Evolutionary conservation across 257 asterid genomes (phyloP).

Genomic region (Dorcoceras hygrometricum): DNA sequence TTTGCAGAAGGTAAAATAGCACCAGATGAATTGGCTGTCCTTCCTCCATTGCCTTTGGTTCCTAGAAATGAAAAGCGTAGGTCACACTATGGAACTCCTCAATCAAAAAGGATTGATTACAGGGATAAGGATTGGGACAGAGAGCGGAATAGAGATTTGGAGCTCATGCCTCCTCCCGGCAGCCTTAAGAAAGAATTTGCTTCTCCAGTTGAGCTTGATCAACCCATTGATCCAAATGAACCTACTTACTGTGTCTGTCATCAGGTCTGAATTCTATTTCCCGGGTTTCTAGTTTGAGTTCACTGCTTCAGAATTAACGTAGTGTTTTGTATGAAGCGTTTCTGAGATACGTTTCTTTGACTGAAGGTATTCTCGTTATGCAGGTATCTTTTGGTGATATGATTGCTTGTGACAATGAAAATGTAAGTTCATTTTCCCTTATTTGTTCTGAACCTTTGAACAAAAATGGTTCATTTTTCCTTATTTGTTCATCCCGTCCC

Average conservation of each 20-base stretch:
- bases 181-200: constrained; percentile 73
- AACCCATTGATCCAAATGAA: constrained; percentile 93
- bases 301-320: background rate
- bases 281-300: constrained; percentile 9
- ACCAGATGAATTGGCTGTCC: constrained; percentile 81
- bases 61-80: constrained; percentile 77
- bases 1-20: constrained; percentile 85
- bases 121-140: constrained; percentile 89
- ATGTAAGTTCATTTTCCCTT: constrained; percentile 38
- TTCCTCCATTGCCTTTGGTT: constrained; percentile 80
- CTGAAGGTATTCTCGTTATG: constrained; percentile 24
- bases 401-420: constrained; percentile 99
- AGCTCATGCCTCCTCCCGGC: constrained; percentile 99
- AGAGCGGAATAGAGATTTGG: constrained; percentile 90
- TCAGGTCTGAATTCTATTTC: constrained; percentile 51
- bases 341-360: constrained; percentile 8
- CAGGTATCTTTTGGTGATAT: constrained; percentile 98
- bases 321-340: constrained; percentile 6
- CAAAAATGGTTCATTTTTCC: constrained; percentile 11
- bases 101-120: constrained; percentile 69
- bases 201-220: constrained; percentile 67
- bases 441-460: background rate
- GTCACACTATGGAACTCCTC: constrained; percentile 55
- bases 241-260: constrained; percentile 96
- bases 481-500: constrained; percentile 4